Evolutionary conservation across 345 rosid genomes (phyloP).

Genomic region (Hibiscus trionum): DNA sequence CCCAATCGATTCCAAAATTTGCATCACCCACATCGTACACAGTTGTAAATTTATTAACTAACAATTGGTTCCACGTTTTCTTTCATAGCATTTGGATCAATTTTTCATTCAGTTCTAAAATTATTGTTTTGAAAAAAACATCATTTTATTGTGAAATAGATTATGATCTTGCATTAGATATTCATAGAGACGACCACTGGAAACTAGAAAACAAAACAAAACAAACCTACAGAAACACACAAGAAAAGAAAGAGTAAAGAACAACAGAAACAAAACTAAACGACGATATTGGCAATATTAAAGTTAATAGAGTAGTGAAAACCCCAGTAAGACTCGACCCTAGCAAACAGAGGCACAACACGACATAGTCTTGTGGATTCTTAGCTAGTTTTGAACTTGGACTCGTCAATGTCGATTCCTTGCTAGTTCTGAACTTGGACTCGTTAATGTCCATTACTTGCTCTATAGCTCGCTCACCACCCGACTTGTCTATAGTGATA

Average conservation of each 20-base stretch:
- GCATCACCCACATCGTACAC: too few relatives aligned
- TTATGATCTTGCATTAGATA: background rate
- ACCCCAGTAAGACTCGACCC: background rate
- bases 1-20: too few relatives aligned
- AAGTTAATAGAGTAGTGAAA: background rate
- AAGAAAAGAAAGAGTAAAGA: background rate
- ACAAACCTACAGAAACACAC: background rate
- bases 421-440: slow-evolving; percentile 50
- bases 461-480: slow-evolving; percentile 43
- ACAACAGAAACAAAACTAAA: background rate
- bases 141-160: background rate
- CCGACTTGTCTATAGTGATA: slow-evolving; percentile 57
- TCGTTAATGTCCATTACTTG: slow-evolving; percentile 64
- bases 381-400: slow-evolving; percentile 36
- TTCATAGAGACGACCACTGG: background rate
- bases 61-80: too few relatives aligned
- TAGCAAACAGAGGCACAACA: background rate
- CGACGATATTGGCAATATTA: background rate
- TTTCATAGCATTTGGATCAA: too few relatives aligned
- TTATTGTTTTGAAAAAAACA: background rate
- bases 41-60: too few relatives aligned
- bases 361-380: background rate
- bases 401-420: slow-evolving; percentile 58
- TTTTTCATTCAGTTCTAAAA: too few relatives aligned
- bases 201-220: background rate